Evolutionary conservation across 768 basidiomycete species (phyloP), one percentile per base, ranked within the genome.

Genomic region (Agrocybe pediades): DNA sequence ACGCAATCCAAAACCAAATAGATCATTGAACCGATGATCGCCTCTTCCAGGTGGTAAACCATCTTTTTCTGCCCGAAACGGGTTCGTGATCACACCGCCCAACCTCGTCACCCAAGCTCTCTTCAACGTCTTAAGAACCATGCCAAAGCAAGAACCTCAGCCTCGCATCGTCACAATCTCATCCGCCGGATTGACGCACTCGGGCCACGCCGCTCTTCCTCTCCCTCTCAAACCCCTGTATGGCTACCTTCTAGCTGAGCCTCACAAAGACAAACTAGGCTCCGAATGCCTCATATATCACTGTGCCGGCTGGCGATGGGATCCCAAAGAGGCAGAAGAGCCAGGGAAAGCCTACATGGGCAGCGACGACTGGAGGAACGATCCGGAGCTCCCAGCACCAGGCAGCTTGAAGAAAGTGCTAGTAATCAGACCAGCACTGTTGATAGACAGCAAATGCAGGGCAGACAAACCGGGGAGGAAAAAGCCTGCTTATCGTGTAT

Each of bases 261-360:
- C 84, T 4, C 85, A 85, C 62, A 71, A 62, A 24, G 87, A 90
- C 67, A 90, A 90, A 67, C 40, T 82, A 41, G 86, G 81, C 6
- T 66, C 71, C 26, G 88, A 91, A 67, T 72, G 79, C 24, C 65
- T 78, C 2, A 45, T 82, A 3, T 68, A 74, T 1, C 73, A 86
- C 53, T 69, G 71, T 53, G 71, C 79, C 0, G 86, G 82, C 1
- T 75, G 76, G 76, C 24, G 63, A 0, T 87, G 86, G 85, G 60
- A 79, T 36, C 5, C 58, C 1, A 53, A 65, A 43, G 60, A 57
- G 0, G 61, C 73, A 11, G 71, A 72, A n/a, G 79, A 82, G 43
- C 73, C 78, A 0, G 63, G 59, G 0, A 53, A 63, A 7, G 73
- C 77, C 0, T 70, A 86, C 17, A 70, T 87, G 33, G 74, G 73